Percentiles rank a stretch among this genome's conserved stretches.
phyloP scores from a whole-genome alignment of 192 early-diverging fungal species.

The Paraglomus brasilianum region DNA sequence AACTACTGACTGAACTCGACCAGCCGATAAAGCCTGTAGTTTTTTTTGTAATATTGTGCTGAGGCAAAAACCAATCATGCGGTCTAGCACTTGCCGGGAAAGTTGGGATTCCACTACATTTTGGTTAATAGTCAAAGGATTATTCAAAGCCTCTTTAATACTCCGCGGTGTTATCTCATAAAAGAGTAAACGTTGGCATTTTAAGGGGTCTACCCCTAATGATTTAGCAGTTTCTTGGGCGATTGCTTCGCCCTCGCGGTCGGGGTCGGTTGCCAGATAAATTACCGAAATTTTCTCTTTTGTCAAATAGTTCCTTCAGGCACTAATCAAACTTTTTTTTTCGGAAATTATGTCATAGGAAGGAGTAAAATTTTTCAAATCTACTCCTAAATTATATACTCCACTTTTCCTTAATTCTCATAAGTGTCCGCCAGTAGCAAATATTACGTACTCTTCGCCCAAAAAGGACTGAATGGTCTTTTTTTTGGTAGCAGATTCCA shows the following conservation, averaged over 20 bases:
- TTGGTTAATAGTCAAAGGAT: conserved; percentile 11
- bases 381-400: conserved; percentile 17
- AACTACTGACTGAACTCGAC: conserved; percentile 19
- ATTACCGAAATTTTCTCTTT: conserved; percentile 12
- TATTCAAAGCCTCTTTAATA: conserved; percentile 15
- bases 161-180: conserved; percentile 11
- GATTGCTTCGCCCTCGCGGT: conserved; percentile 17
- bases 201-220: neutral
- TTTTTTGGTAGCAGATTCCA: conserved; percentile 22
- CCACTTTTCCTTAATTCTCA: conserved; percentile 16
- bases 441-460: conserved; percentile 1
- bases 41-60: conserved; percentile 17
- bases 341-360: conserved; percentile 2
- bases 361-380: conserved; percentile 6
- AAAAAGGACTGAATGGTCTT: conserved; percentile 25
- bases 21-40: conserved; percentile 8
- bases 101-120: conserved; percentile 5
- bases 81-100: conserved; percentile 21
- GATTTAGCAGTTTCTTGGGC: conserved; percentile 11
- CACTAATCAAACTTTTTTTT: neutral
- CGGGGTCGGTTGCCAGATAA: conserved; percentile 19
- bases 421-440: conserved; percentile 13
- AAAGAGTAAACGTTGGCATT: conserved; percentile 19
- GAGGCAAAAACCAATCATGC: conserved; percentile 25
- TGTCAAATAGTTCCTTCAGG: conserved; percentile 12